Evolutionary conservation across 2,329 filamentous ascomycete genomes (phyloP).

Genomic region (Diaporthe vexans): DNA sequence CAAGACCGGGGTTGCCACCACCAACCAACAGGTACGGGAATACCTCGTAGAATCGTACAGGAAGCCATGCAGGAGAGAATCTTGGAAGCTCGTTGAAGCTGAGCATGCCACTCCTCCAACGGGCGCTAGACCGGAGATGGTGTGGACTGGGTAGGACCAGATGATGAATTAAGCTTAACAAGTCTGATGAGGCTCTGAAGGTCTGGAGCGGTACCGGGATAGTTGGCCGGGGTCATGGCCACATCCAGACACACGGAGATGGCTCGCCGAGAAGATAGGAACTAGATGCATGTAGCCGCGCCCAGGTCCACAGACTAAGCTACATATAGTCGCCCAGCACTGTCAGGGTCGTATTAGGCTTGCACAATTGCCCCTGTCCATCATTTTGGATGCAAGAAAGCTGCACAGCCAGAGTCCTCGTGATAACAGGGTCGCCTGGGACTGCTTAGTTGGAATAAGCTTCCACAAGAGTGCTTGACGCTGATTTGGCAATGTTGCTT

Average conservation of each 20-base stretch:
- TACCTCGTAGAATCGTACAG: background rate
- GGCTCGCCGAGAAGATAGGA: constrained; percentile 15
- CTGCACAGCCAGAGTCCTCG: constrained; percentile 6
- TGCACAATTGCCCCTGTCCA: constrained; percentile 21
- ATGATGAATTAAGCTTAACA: constrained; percentile 22
- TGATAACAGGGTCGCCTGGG: constrained; percentile 15
- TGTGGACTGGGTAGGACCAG: background rate
- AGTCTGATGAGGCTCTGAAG: constrained; percentile 21
- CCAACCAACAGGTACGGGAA: background rate
- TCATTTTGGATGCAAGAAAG: constrained; percentile 26
- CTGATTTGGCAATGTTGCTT: background rate
- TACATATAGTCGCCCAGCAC: constrained; percentile 9
- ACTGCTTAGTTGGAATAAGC: constrained; percentile 17
- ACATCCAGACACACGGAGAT: constrained; percentile 23
- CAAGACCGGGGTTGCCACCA: background rate
- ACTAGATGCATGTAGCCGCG: constrained; percentile 22
- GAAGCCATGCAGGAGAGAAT: background rate
- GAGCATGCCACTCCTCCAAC: constrained; percentile 3
- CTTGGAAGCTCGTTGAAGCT: background rate
- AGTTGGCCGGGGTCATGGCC: constrained; percentile 19
- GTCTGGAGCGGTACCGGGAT: constrained; percentile 11
- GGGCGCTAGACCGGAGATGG: constrained; percentile 19
- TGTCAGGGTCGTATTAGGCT: constrained; percentile 29
- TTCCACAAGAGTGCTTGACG: constrained; percentile 30
- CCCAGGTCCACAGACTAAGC: constrained; percentile 3